Evolutionary conservation across 108 stramenopile species (phyloP), one percentile per base, ranked within the genome.

Genomic region (Phaeodactylum tricornutum): DNA sequence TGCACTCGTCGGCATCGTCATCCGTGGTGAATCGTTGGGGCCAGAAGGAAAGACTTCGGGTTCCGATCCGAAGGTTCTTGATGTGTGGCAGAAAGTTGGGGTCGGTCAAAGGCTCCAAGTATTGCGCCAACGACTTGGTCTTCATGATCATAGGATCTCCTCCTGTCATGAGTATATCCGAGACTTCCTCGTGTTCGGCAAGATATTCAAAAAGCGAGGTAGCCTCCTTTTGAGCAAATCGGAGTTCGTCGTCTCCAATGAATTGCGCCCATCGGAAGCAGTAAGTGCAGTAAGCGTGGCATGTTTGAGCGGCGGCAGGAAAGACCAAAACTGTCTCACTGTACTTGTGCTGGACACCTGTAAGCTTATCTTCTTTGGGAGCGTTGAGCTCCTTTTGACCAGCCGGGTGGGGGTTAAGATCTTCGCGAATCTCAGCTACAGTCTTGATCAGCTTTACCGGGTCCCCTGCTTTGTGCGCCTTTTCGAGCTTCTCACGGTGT

Each of bases 221-320:
- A 7, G 72, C 69, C 32, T 78, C 77, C 61, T 78, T 78, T 39
- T 67, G 64, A 7, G 77, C 68, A 42, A 78, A 78, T 35, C 67
- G 72, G 29, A 72, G 57, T 36, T 62, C 57, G 43, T 62, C 58
- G 32, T 71, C 76, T 1, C 67, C 69, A 21, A 72, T 72, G 47
- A 78, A 78, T 40, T 78, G 77, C 8, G 77, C 72, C 72, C 72
- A 78, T 16, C 77, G 59, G 57, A 77, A 78, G 55, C 77, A 78
- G 57, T 78, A 78, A 26, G 72, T 78, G 49, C 72, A 78, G 43
- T 75, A 75, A 0, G 74, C 74, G 25, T 78, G 72, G 54, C 77
- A 78, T 11, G 67, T 69, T 55, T 78, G 77, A 4, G 69, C 72
- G 32, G 67, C 77, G 1, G 66, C 63, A 9, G 77, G 65, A 36